Conservation (phyloP, 2,329 filamentous ascomycete species). For the Harringtonia lauricola region DNA sequence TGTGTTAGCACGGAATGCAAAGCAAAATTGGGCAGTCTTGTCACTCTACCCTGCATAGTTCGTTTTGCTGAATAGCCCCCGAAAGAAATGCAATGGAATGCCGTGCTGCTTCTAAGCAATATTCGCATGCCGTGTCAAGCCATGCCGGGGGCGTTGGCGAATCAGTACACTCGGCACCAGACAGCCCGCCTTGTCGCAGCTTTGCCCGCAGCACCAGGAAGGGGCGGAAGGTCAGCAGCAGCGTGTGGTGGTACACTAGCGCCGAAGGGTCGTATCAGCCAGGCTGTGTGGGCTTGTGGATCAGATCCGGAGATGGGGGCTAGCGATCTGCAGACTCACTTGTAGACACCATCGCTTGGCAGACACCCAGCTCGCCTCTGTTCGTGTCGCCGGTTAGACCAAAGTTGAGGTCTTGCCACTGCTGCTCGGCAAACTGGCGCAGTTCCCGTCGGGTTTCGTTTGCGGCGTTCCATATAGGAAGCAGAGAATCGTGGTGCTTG, state of each 20-base stretch:
- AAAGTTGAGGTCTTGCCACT: conserved; percentile 7
- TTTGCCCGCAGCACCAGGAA: conserved; percentile 12
- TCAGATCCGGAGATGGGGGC: no score
- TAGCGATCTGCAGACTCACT: conserved; percentile 2
- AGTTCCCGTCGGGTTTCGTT: conserved; percentile 10
- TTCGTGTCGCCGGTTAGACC: conserved; percentile 7
- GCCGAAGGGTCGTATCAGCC: background rate
- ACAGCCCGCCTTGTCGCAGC: conserved; percentile 6
- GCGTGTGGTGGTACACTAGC: conserved; percentile 11
- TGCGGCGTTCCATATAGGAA: conserved; percentile 11
- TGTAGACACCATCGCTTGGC: conserved; percentile 11
- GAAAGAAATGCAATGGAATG: conserved; percentile 9
- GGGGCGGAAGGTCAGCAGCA: conserved; percentile 10
- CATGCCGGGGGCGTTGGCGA: conserved; percentile 8
- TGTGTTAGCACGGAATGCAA: background rate
- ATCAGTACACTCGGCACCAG: background rate
- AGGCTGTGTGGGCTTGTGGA: no score
- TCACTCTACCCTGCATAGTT: conserved; percentile 5
- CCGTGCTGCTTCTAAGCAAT: conserved; percentile 9
- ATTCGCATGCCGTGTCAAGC: conserved; percentile 10
- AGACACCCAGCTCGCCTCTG: conserved; percentile 8
- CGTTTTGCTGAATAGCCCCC: conserved; percentile 6
- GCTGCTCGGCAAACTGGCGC: conserved; percentile 9
- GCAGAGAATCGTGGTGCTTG: conserved; percentile 10
- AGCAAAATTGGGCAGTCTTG: background rate